Percentiles rank a stretch among this genome's conserved stretches.
Evolutionary conservation across 345 rosid species (phyloP).

Genomic region (Boechera divaricarpa): DNA sequence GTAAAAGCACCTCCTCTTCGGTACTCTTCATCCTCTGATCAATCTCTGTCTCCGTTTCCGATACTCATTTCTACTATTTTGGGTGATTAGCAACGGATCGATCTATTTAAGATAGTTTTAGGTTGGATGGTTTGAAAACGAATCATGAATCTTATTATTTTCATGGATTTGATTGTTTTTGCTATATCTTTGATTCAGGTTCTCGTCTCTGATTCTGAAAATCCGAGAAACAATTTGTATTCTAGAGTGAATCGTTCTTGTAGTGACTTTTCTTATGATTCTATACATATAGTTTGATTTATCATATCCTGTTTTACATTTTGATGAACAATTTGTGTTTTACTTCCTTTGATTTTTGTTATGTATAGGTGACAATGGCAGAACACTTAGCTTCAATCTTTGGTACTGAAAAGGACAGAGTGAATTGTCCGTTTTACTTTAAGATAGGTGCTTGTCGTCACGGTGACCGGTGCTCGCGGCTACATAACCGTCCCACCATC

Average conservation of each 20-base stretch:
- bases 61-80: neutral
- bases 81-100: neutral
- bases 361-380: constrained; percentile 56
- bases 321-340: neutral
- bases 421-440: constrained; percentile 85
- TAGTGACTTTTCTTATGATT: neutral
- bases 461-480: constrained; percentile 85
- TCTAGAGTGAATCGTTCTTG: neutral
- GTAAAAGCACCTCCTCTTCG: constrained; percentile 13
- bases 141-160: neutral
- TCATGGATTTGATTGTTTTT: neutral
- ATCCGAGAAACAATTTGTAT: neutral
- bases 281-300: neutral
- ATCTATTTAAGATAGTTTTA: neutral
- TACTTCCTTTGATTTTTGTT: neutral
- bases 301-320: neutral
- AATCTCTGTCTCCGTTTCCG: neutral
- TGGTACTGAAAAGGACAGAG: constrained; percentile 84
- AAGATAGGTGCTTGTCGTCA: constrained; percentile 89
- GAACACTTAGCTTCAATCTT: constrained; percentile 90
- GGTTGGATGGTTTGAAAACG: neutral
- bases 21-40: neutral
- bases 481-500: constrained; percentile 75
- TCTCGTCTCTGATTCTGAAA: neutral
- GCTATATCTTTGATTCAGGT: neutral